Conservation (phyloP, 495 filamentous ascomycete species). For the Podospora bellae-mahoneyi region DNA sequence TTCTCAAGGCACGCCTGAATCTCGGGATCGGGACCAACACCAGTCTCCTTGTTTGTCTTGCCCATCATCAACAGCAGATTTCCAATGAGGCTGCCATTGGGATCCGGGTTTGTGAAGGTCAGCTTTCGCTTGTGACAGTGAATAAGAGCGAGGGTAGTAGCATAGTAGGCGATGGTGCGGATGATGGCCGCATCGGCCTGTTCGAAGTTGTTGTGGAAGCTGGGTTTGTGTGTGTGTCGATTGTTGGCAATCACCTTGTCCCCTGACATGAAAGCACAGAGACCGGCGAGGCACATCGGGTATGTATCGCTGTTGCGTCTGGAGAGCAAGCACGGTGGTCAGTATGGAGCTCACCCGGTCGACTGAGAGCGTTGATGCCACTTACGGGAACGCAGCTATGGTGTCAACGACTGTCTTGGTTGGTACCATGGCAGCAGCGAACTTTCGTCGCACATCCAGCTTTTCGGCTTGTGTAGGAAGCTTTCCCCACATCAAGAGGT, state of each 20-base stretch:
- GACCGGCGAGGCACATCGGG: slow-evolving; percentile 33
- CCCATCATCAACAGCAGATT: slow-evolving; percentile 50
- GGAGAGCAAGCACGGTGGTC: not conserved
- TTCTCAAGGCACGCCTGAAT: slow-evolving; percentile 33
- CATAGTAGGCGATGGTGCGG: slow-evolving; percentile 29
- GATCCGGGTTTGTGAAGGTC: slow-evolving; percentile 39
- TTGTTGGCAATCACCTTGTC: not conserved
- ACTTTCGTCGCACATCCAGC: slow-evolving; percentile 6
- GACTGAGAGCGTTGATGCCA: not conserved
- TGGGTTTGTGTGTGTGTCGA: slow-evolving; percentile 7
- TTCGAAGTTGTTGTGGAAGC: slow-evolving; percentile 7
- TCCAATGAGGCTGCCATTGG: slow-evolving; percentile 39
- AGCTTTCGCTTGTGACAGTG: slow-evolving; percentile 38
- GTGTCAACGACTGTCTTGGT: slow-evolving; percentile 5
- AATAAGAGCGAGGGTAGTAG: slow-evolving; percentile 38
- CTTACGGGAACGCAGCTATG: slow-evolving; percentile 13
- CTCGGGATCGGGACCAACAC: not conserved
- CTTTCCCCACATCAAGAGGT: slow-evolving; percentile 45
- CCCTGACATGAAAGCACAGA: slow-evolving; percentile 37
- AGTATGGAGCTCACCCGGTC: not conserved
- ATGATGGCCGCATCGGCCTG: slow-evolving; percentile 17
- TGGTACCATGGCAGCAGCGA: not conserved
- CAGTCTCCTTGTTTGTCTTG: slow-evolving; percentile 28
- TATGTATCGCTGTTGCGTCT: slow-evolving; percentile 3
- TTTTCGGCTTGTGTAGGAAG: slow-evolving; percentile 37